Evolutionary conservation across 176 grass and related monocot genomes (phyloP).

Genomic region (sorghum (Sorghum bicolor)): Sorghum_bicolor_NCBIv3 NC_012878.2:37197501-37198000

Average conservation of each 20-base stretch:
- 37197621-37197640: background rate
- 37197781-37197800: background rate
- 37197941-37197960: background rate
- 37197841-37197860: background rate
- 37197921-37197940: background rate
- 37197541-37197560: too few relatives aligned
- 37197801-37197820: background rate
- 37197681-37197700: background rate
- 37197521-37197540: background rate
- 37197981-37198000: background rate
- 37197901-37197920: too few relatives aligned
- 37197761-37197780: background rate
- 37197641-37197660: background rate
- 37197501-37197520: background rate
- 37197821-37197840: background rate
- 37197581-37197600: background rate
- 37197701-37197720: background rate
- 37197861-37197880: background rate
- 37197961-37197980: background rate
- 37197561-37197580: background rate
- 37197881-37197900: too few relatives aligned
- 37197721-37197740: background rate
- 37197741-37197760: background rate
- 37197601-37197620: background rate
- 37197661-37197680: background rate